Evolutionary conservation across 2,329 filamentous ascomycete species (phyloP).

Genomic region (Colletotrichum ledebouriae): DNA sequence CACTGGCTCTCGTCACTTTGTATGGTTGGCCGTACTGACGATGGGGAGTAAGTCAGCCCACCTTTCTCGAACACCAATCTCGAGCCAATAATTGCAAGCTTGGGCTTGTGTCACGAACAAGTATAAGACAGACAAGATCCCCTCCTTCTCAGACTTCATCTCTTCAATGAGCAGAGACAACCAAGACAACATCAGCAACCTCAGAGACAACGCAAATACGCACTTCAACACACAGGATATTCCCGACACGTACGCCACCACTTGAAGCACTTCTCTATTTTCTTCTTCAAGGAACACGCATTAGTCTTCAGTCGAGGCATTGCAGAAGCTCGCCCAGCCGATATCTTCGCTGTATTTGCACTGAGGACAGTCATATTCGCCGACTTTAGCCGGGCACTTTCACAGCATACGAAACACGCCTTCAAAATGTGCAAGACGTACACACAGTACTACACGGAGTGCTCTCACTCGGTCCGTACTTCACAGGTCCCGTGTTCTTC

Average conservation of each 20-base stretch:
- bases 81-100: slow-evolving; percentile 42
- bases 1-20: slow-evolving; percentile 31
- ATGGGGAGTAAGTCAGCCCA: slow-evolving; percentile 44
- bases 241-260: neutral
- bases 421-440: slow-evolving; percentile 16
- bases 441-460: neutral
- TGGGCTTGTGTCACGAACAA: slow-evolving; percentile 40
- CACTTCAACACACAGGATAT: neutral
- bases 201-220: neutral
- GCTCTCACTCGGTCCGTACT: neutral
- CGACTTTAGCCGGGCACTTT: too few species aligned
- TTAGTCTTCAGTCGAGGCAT: too few species aligned
- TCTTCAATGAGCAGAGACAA: slow-evolving; percentile 30
- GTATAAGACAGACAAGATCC: slow-evolving; percentile 41
- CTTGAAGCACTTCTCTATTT: too few species aligned
- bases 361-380: too few species aligned
- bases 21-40: slow-evolving; percentile 41
- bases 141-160: slow-evolving; percentile 24
- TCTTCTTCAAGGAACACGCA: too few species aligned
- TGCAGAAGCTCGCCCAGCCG: too few species aligned
- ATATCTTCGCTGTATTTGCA: too few species aligned
- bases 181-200: neutral
- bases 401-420: neutral
- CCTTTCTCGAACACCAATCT: slow-evolving; percentile 35
- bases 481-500: too few species aligned